Evolutionary conservation across 805 yeast species (phyloP).

Genomic region (Ogataea methanolica): DNA sequence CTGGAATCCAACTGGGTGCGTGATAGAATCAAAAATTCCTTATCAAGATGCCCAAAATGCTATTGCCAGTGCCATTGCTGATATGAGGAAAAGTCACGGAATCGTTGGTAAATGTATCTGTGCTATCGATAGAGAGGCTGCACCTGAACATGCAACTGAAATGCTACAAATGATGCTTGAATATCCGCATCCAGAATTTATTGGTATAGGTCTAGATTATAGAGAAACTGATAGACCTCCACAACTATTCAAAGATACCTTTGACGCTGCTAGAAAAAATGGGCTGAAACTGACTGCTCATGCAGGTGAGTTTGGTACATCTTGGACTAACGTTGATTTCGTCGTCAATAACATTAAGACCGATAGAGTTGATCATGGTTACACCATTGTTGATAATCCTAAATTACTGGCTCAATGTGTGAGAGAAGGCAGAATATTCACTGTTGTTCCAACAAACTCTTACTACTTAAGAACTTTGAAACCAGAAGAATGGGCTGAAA

Average conservation of each 20-base stretch:
- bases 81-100: constrained; percentile 17
- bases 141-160: constrained; percentile 21
- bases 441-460: constrained; percentile 31
- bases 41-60: constrained; percentile 24
- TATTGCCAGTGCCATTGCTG: constrained; percentile 22
- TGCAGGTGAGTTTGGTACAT: constrained; percentile 29
- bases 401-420: constrained; percentile 21
- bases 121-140: constrained; percentile 27
- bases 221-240: constrained; percentile 29
- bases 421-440: constrained; percentile 17
- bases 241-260: constrained; percentile 24
- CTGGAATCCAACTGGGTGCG: constrained; percentile 32
- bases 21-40: constrained; percentile 23
- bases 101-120: constrained; percentile 23
- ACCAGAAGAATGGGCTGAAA: constrained; percentile 27
- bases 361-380: constrained; percentile 29
- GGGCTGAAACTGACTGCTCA: constrained; percentile 28
- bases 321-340: constrained; percentile 26
- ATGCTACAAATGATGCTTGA: constrained; percentile 29
- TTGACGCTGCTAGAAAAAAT: constrained; percentile 16
- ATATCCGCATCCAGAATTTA: constrained; percentile 17
- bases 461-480: constrained; percentile 25
- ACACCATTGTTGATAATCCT: constrained; percentile 26
- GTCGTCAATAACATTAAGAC: constrained; percentile 22
- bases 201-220: constrained; percentile 31